These are phyloP conservation scores for Spinellus fusiger DNA, from an alignment of 192 early-diverging fungal species.

Conservation along the genomic window DNA sequence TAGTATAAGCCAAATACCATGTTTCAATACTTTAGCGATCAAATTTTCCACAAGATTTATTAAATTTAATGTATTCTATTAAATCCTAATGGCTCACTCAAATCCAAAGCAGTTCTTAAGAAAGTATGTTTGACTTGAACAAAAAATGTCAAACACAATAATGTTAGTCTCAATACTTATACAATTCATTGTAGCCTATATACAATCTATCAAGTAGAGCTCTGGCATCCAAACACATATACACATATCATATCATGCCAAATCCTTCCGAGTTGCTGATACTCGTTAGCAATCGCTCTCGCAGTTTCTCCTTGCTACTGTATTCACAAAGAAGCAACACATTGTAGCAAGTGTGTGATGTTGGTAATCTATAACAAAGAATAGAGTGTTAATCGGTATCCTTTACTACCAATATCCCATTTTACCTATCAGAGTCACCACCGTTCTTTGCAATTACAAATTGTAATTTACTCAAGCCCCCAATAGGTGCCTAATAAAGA, in stretches of 20 bases:
- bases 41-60: too few species aligned
- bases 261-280: conserved; percentile 80
- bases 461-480: conserved; percentile 76
- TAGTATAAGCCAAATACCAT: too few species aligned
- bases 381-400: not conserved
- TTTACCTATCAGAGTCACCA: conserved; percentile 61
- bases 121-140: too few species aligned
- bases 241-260: conserved; percentile 56
- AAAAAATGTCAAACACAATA: too few species aligned
- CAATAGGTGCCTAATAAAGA: conserved; percentile 53
- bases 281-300: conserved; percentile 70
- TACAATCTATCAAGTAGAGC: too few species aligned
- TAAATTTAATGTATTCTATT: too few species aligned
- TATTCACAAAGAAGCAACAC: conserved; percentile 84
- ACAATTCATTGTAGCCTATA: too few species aligned
- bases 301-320: conserved; percentile 67
- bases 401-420: not conserved
- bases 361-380: conserved; percentile 60
- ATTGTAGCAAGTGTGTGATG: conserved; percentile 93
- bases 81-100: too few species aligned
- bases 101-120: too few species aligned
- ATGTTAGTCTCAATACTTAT: too few species aligned
- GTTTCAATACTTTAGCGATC: too few species aligned
- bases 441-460: conserved; percentile 87
- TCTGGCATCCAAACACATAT: not conserved